Conservation (phyloP, 1,284 basidiomycete genomes). For the Irpex sp. region DNA sequence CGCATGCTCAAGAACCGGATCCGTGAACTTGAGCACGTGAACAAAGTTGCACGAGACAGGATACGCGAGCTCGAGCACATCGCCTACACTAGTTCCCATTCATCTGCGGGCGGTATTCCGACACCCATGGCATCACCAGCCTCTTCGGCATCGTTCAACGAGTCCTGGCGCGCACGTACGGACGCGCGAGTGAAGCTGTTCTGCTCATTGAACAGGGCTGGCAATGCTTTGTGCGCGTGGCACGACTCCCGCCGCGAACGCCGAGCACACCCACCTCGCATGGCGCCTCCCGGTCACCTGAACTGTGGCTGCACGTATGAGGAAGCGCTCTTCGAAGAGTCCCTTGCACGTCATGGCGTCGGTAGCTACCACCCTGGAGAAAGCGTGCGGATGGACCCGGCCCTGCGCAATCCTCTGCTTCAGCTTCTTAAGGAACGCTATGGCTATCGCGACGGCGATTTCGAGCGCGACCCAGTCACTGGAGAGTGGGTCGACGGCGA, state of each 20-base stretch:
- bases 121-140: conserved; percentile 37
- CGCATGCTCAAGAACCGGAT: conserved; percentile 36
- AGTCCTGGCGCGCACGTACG: conserved; percentile 66
- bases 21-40: conserved; percentile 43
- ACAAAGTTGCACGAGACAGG: conserved; percentile 18
- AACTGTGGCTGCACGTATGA: conserved; percentile 82
- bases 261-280: conserved; percentile 70
- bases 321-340: conserved; percentile 82
- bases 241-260: conserved; percentile 82
- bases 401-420: conserved; percentile 72
- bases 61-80: conserved; percentile 29
- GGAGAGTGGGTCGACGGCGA: conserved; percentile 66
- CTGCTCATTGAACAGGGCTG: conserved; percentile 79
- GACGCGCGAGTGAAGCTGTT: conserved; percentile 65
- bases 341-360: conserved; percentile 68
- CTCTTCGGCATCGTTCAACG: conserved; percentile 45
- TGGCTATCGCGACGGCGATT: conserved; percentile 79
- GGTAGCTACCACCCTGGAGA: conserved; percentile 81
- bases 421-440: conserved; percentile 67
- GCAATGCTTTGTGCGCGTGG: conserved; percentile 83
- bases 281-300: conserved; percentile 69
- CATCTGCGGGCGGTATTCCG: conserved; percentile 25
- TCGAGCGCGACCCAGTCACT: conserved; percentile 60
- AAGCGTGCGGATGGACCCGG: conserved; percentile 82
- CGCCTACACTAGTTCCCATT: conserved; percentile 20